Conservation (phyloP, 352 stramenopile species). For the Globisporangium paddicum region DNA sequence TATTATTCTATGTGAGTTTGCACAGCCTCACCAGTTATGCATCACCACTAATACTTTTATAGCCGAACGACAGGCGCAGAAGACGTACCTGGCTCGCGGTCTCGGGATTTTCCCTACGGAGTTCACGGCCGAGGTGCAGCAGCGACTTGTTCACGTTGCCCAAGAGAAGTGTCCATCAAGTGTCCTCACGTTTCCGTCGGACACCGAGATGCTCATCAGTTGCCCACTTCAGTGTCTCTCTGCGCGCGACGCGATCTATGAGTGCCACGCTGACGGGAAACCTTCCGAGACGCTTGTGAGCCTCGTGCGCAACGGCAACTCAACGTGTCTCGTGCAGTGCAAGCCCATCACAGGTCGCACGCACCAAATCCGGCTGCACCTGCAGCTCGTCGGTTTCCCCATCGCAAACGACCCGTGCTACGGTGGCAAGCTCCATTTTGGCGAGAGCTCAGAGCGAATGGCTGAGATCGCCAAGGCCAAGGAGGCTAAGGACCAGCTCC, state of each 20-base stretch:
- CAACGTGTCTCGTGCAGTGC: conserved; percentile 89
- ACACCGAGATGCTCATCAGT: conserved; percentile 58
- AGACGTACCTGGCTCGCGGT: conserved; percentile 95
- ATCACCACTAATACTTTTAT: neutral
- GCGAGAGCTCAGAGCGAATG: conserved; percentile 42
- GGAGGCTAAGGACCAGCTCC: conserved; percentile 23
- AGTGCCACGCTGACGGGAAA: conserved; percentile 82
- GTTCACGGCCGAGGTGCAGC: conserved; percentile 31
- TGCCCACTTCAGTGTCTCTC: conserved; percentile 81
- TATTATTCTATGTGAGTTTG: neutral
- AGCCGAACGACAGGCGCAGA: conserved; percentile 85
- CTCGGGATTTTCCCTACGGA: conserved; percentile 78
- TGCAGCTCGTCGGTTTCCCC: conserved; percentile 89
- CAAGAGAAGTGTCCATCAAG: conserved; percentile 42
- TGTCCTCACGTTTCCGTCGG: conserved; percentile 47
- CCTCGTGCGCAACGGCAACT: conserved; percentile 45
- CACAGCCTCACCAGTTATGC: neutral
- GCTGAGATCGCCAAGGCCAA: conserved; percentile 47
- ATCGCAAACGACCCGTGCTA: conserved; percentile 98
- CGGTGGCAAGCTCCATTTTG: conserved; percentile 92
- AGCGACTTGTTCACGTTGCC: conserved; percentile 32
- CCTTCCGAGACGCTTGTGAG: conserved; percentile 69
- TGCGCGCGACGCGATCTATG: conserved; percentile 77
- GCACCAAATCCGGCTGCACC: conserved; percentile 97
- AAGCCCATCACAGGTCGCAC: conserved; percentile 94